Evolutionary conservation across 1,284 basidiomycete genomes (phyloP), one percentile per base, ranked within the genome.

Genomic region (Earliella scabrosa): DNA sequence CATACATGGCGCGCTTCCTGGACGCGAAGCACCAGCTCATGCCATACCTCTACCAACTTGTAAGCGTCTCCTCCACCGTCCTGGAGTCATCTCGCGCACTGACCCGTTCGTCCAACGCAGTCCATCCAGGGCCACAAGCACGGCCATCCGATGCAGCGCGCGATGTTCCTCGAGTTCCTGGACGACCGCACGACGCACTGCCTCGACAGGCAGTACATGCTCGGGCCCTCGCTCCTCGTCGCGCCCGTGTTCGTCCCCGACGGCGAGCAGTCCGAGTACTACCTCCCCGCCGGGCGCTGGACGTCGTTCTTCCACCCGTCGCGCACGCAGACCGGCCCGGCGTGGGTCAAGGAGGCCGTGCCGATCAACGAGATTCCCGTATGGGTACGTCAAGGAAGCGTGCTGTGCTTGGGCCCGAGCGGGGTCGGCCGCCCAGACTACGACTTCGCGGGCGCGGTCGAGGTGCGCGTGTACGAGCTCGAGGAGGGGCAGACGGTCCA

Each of bases 141-240:
- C 24, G 88, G 87, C 11, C 76, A 85, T 58, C 89, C 88, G 0
- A 64, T 90, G 50, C 83, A 85, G 71, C 82, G 88, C 32, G 83
- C 87, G 11, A 90, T 90, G 86, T 84, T 90, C 72, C 67, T 91
- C 58, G 87, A 91, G 65, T 91, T 90, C 73, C 77, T 78, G 6
- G 78, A 81, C 13, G 88, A 91, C 68, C 80, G 82, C 40, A 86
- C 83, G 11, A 81, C 83, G 6, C 82, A 85, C 56, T 73, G 79
- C 65, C 81, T 91, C 34, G 88, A 90, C 70, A 77, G 80, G 56
- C 87, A 86, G 73, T 87, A 81, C 70, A 87, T 88, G 85, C 69
- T 90, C 53, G 88, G 88, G 1, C 83, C 85, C 4, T 82, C 76
- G 18, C 77, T 92, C 18, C 84, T 91, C 36, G 84, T 91, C 47